Evolutionary conservation across 2,329 filamentous ascomycete genomes (phyloP), one percentile per base, ranked within the genome.

Genomic region (Aspergillus hortae): DNA sequence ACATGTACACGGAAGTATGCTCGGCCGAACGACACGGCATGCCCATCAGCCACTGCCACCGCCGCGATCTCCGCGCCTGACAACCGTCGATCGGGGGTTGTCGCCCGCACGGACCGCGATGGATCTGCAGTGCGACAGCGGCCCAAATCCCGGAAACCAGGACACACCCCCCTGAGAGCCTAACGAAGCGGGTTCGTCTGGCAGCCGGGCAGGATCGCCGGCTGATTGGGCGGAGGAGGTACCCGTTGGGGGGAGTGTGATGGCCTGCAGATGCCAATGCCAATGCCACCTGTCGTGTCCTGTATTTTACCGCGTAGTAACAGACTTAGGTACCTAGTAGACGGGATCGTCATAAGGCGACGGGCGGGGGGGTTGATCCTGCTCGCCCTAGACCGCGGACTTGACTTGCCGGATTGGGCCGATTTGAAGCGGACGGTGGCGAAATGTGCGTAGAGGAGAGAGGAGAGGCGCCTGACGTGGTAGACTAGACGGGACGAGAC

Each of bases 101-200:
- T 19, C 3, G 19, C 19, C 4, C 33, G 40, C 40, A 42, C 40
- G 40, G 40, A 42, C 40, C 40, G 27, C 19, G 15, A 11, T 7
- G 6, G 40, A 42, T 42, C 40, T 17, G 19, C 40, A 42, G 40
- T 23, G 17, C 40, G 40, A 42, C 40, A 42, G 40, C 40, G 40
- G 40, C 40, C 40, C 40, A 42, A 42, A 42, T 42, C 40, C 40
- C 40, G 40, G 40, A 42, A 42, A 42, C 40, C 40, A 19, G 40
- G 40, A 42, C 40, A 42, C 6, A 3, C 19, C 35, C 14, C n/a
- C 11, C 35, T 23, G 23, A 23, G 15, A 38, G 35, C 15, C 35
- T 30, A 30, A 30, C 27, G 23, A 23, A 5, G 2, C 33, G 33
- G 7, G n/a, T 35, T n/a, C 15, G 35, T n/a, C 15, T 38, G 35